A percentile compares a stretch with the other conserved stretches of the same genome.
Evolutionary conservation across 345 rosid genomes (phyloP).

Genomic region (Microthlaspi erraticum): DNA sequence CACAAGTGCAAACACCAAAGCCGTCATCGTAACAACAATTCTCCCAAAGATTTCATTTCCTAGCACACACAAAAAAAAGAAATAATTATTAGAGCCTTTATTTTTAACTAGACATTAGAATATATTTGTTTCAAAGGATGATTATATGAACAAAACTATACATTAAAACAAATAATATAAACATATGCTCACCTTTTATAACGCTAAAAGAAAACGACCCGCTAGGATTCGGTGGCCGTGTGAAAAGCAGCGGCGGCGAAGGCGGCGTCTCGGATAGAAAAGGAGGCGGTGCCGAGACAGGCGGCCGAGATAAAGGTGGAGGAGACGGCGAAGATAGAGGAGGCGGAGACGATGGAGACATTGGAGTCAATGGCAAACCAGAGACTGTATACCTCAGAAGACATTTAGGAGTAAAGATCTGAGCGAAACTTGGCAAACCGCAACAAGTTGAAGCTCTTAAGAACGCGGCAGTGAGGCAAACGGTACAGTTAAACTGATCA

Average conservation of each 20-base stretch:
- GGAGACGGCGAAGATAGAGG: too few relatives aligned
- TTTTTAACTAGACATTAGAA: too few relatives aligned
- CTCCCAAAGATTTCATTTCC: slow-evolving; percentile 34
- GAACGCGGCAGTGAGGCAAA: slow-evolving; percentile 1
- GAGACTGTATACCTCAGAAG: slow-evolving; percentile 22
- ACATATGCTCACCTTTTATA: slow-evolving; percentile 17
- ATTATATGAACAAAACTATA: background rate
- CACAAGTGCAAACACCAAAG: slow-evolving; percentile 26
- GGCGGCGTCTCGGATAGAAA: background rate
- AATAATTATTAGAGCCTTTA: slow-evolving; percentile 5
- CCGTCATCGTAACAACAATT: slow-evolving; percentile 9
- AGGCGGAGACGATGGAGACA: too few relatives aligned
- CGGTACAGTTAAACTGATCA: slow-evolving; percentile 5
- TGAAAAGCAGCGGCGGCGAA: too few relatives aligned
- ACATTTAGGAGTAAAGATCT: slow-evolving; percentile 36
- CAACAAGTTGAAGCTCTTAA: slow-evolving; percentile 29
- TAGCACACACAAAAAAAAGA: background rate
- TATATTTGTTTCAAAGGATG: too few relatives aligned
- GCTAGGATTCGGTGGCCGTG: background rate
- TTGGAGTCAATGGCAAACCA: background rate
- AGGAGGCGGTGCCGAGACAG: background rate
- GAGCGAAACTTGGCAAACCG: slow-evolving; percentile 5
- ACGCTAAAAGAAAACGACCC: slow-evolving; percentile 14
- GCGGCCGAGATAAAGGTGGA: background rate
- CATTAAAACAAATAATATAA: background rate